Conservation (phyloP, 305 asterid genomes). For the Lippia alba region DNA sequence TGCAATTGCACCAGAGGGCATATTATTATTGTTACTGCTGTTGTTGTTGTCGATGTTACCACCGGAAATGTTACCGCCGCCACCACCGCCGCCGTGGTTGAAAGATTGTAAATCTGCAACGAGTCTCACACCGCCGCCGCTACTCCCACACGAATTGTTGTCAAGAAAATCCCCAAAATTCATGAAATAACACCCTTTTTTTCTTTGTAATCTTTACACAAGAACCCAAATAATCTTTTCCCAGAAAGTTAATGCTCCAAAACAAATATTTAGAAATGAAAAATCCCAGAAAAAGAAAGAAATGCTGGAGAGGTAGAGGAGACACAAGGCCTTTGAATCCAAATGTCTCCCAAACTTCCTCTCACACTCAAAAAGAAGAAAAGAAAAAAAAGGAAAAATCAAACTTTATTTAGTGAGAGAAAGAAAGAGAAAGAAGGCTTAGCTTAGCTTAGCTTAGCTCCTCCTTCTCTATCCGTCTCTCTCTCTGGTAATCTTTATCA, state of each 20-base stretch:
- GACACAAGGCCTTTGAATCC: conserved; percentile 74
- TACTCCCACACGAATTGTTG: conserved; percentile 53
- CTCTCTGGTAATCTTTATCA: conserved; percentile 9
- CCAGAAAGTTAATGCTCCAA: conserved; percentile 8
- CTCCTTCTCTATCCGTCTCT: conserved; percentile 50
- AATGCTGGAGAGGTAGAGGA: conserved; percentile 69
- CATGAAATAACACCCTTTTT: conserved; percentile 51
- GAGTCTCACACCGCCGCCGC: conserved; percentile 61
- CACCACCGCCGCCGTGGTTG: conserved; percentile 20
- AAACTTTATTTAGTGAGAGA: conserved; percentile 30
- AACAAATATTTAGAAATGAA: neutral
- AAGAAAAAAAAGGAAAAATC: no score
- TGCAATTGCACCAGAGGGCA: conserved; percentile 56
- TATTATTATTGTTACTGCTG: conserved; percentile 32
- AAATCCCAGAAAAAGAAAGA: conserved; percentile 14
- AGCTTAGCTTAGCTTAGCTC: conserved; percentile 39
- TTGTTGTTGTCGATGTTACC: conserved; percentile 6
- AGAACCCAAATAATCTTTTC: neutral
- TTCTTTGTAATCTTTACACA: neutral
- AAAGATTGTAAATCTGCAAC: conserved; percentile 49
- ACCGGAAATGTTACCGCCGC: conserved; percentile 28
- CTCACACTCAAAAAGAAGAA: conserved; percentile 28
- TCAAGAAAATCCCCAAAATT: conserved; percentile 89
- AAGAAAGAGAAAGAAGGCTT: conserved; percentile 50
- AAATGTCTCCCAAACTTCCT: conserved; percentile 75